These are phyloP conservation scores for Phytophthora pistaciae DNA, from an alignment of 352 stramenopile species.

Conservation along the genomic window DNA sequence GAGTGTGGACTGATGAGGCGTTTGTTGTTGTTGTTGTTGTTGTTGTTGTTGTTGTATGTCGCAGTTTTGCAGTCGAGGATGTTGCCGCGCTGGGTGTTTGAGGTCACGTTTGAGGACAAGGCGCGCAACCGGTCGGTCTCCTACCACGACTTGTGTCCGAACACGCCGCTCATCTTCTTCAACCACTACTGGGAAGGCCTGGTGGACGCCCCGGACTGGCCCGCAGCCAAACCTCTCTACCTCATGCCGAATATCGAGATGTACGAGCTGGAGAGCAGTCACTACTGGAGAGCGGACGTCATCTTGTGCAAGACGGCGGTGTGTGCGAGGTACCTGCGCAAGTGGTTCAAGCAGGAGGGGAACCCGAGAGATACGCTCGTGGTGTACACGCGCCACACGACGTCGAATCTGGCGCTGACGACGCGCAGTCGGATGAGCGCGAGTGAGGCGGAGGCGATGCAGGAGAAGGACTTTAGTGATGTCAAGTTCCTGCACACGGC, in stretches of 20 bases:
- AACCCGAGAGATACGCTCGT: slow-evolving; percentile 59
- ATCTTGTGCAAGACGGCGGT: slow-evolving; percentile 63
- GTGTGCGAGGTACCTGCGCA: slow-evolving; percentile 43
- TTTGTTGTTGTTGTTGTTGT: slow-evolving; percentile 2
- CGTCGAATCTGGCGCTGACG: slow-evolving; percentile 48
- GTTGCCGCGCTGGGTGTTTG: slow-evolving; percentile 51
- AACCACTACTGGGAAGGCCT: slow-evolving; percentile 69
- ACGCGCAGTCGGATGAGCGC: slow-evolving; percentile 26
- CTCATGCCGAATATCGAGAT: slow-evolving; percentile 73
- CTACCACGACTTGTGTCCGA: slow-evolving; percentile 65
- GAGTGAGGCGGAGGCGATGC: slow-evolving; percentile 1
- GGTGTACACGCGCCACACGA: slow-evolving; percentile 73
- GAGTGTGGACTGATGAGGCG: too few species aligned
- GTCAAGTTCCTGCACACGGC: slow-evolving; percentile 39
- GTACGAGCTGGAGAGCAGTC: slow-evolving; percentile 56
- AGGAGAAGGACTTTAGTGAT: slow-evolving; percentile 40
- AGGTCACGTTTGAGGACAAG: slow-evolving; percentile 37
- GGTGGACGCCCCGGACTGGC: slow-evolving; percentile 35
- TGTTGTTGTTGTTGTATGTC: slow-evolving; percentile 4
- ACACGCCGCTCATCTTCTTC: slow-evolving; percentile 61
- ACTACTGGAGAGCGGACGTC: slow-evolving; percentile 55
- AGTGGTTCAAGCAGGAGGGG: slow-evolving; percentile 68
- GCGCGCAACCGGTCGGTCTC: slow-evolving; percentile 30
- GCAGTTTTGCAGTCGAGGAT: slow-evolving; percentile 54
- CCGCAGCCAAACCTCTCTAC: slow-evolving; percentile 51